phyloP scores from a whole-genome alignment of 495 filamentous ascomycete genomes.

The Penicillium daleae region DNA sequence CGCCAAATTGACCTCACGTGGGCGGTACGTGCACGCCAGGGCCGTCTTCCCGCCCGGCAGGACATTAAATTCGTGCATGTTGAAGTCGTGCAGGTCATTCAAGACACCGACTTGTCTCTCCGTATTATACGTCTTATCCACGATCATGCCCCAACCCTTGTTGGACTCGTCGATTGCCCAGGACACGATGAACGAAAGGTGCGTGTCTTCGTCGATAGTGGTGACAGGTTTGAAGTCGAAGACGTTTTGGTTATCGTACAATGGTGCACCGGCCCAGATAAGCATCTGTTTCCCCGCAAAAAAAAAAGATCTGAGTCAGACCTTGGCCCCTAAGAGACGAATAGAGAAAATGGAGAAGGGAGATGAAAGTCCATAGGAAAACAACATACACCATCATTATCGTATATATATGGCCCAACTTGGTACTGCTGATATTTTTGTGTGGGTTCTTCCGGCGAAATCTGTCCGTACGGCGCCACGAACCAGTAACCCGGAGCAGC shows the following conservation, averaged over 20 bases:
- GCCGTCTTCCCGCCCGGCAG: conserved; percentile 44
- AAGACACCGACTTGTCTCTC: conserved; percentile 42
- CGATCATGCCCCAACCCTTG: conserved; percentile 39
- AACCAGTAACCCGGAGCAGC: conserved; percentile 47
- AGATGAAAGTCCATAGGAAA: neutral
- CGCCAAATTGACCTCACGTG: conserved; percentile 42
- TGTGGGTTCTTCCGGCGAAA: conserved; percentile 28
- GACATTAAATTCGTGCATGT: conserved; percentile 57
- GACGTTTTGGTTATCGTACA: conserved; percentile 41
- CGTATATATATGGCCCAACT: conserved; percentile 50
- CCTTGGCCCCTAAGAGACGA: conserved; percentile 1
- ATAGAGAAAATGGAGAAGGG: neutral
- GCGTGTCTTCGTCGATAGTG: conserved; percentile 41
- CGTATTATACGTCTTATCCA: conserved; percentile 41
- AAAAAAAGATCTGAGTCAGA: neutral
- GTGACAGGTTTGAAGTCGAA: conserved; percentile 47
- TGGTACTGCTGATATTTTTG: conserved; percentile 45
- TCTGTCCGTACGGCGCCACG: conserved; percentile 45
- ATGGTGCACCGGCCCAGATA: conserved; percentile 45
- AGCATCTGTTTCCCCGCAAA: conserved; percentile 30
- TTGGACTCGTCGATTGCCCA: conserved; percentile 39
- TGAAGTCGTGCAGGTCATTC: conserved; percentile 46
- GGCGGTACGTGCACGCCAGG: conserved; percentile 55
- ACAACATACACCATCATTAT: conserved; percentile 40
- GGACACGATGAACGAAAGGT: conserved; percentile 53